Evolutionary conservation across 1,139 yeast species (phyloP).

Genomic region (Protomyces inouyei): DNA sequence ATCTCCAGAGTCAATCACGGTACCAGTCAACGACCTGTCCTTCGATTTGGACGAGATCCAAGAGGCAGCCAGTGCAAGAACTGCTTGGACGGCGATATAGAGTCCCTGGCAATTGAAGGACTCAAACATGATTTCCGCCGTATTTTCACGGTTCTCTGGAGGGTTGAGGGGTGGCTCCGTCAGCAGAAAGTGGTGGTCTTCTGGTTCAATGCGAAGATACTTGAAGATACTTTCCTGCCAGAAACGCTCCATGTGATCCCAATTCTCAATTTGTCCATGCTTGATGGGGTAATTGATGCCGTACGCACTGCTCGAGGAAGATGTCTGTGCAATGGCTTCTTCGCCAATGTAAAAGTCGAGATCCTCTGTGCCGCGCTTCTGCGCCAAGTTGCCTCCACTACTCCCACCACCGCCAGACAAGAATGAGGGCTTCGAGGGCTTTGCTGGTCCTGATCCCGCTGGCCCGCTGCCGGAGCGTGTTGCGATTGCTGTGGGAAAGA

Average conservation of each 20-base stretch:
- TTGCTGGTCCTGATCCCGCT: conserved; percentile 31
- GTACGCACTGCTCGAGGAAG: conserved; percentile 51
- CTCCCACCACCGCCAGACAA: conserved; percentile 34
- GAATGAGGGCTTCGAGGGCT: conserved; percentile 39
- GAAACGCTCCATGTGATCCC: conserved; percentile 99
- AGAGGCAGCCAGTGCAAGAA: conserved; percentile 94
- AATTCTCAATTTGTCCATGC: conserved; percentile 96
- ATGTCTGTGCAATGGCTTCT: conserved; percentile 87
- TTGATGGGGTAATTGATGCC: conserved; percentile 86
- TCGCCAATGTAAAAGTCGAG: conserved; percentile 93
- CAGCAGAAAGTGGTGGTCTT: conserved; percentile 81
- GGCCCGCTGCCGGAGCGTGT: conserved; percentile 51
- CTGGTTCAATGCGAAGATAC: conserved; percentile 95
- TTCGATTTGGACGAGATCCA: conserved; percentile 97
- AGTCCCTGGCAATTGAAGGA: conserved; percentile 97
- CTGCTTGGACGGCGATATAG: conserved; percentile 98
- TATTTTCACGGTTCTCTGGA: conserved; percentile 96
- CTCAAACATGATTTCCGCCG: conserved; percentile 98
- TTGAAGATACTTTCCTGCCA: conserved; percentile 98
- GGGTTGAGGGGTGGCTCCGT: conserved; percentile 99
- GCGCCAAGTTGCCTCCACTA: conserved; percentile 46
- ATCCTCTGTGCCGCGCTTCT: conserved; percentile 88
- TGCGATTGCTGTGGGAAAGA: conserved; percentile 96
- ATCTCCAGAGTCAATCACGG: conserved; percentile 95
- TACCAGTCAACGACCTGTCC: conserved; percentile 94